Evolutionary conservation across 345 rosid species (phyloP).

Genomic region (Pelargonium nanum): DNA sequence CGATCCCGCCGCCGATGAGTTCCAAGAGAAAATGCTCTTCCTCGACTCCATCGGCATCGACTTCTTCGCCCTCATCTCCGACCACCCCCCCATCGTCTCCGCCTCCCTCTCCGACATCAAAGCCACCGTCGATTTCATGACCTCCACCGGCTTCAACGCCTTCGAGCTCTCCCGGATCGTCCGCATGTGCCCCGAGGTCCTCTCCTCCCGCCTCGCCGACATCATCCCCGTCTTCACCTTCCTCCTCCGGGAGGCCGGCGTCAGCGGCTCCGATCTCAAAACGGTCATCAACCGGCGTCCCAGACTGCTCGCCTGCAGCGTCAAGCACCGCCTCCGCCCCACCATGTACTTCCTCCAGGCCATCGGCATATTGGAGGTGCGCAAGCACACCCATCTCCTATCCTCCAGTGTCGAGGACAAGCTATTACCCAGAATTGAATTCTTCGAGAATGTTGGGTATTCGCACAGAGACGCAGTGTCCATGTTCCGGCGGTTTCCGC

Average conservation of each 20-base stretch:
- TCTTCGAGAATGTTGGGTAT: slow-evolving; percentile 56
- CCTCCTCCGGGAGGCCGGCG: slow-evolving; percentile 79
- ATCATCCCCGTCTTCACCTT: slow-evolving; percentile 63
- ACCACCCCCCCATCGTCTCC: slow-evolving; percentile 48
- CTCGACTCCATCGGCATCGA: slow-evolving; percentile 80
- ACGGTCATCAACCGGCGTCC: slow-evolving; percentile 68
- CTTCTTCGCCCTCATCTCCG: slow-evolving; percentile 37
- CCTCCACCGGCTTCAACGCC: slow-evolving; percentile 41
- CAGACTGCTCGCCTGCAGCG: slow-evolving; percentile 59
- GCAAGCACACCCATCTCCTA: slow-evolving; percentile 55
- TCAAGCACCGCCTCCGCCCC: slow-evolving; percentile 52
- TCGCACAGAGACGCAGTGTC: slow-evolving; percentile 35
- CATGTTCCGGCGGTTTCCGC: slow-evolving; percentile 76
- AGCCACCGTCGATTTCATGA: slow-evolving; percentile 55
- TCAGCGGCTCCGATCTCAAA: slow-evolving; percentile 39
- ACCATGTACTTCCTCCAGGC: slow-evolving; percentile 68
- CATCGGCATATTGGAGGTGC: slow-evolving; percentile 60
- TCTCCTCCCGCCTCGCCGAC: slow-evolving; percentile 28
- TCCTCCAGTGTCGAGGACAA: slow-evolving; percentile 77
- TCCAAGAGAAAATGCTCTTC: slow-evolving; percentile 63
- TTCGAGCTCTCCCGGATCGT: slow-evolving; percentile 55
- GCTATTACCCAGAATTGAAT: slow-evolving; percentile 55
- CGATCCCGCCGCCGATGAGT: slow-evolving; percentile 25
- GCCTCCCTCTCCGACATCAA: slow-evolving; percentile 38
- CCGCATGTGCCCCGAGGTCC: slow-evolving; percentile 68